phyloP scores from a whole-genome alignment of 768 basidiomycete genomes.

The Asterophora parasitica region DNA sequence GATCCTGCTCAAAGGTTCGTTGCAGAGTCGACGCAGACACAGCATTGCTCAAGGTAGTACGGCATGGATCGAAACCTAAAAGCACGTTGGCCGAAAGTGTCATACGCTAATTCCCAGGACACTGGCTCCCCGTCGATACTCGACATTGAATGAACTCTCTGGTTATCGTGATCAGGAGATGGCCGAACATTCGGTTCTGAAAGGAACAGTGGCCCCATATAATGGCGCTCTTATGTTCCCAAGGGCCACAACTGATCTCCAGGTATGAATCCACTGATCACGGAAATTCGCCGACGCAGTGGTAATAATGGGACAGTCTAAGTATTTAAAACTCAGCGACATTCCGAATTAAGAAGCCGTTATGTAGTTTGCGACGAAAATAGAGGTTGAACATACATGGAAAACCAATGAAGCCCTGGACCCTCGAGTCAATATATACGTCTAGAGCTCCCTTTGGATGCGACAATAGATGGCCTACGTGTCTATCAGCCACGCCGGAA shows the following conservation, averaged over 20 bases:
- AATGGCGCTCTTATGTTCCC: slow-evolving; percentile 13
- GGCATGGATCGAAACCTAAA: slow-evolving; percentile 4
- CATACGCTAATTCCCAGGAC: slow-evolving; percentile 14
- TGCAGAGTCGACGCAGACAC: too few species aligned
- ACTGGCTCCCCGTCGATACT: slow-evolving; percentile 13
- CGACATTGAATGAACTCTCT: slow-evolving; percentile 13
- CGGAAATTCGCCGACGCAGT: slow-evolving; percentile 1
- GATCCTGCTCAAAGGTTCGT: too few species aligned
- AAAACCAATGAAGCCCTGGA: too few species aligned
- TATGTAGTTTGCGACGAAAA: too few species aligned
- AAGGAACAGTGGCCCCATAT: slow-evolving; percentile 14
- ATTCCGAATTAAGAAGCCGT: too few species aligned
- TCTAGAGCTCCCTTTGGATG: too few species aligned
- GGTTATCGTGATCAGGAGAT: slow-evolving; percentile 18
- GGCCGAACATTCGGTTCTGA: slow-evolving; percentile 13
- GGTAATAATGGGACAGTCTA: neutral
- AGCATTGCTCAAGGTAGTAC: too few species aligned
- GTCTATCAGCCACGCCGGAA: too few species aligned
- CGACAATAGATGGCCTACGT: neutral
- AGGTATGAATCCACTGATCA: neutral
- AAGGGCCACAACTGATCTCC: neutral
- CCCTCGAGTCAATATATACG: too few species aligned
- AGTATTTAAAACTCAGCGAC: too few species aligned
- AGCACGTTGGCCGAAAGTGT: slow-evolving; percentile 4
- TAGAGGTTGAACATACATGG: too few species aligned